Base-by-base conservation (phyloP, 2,329 filamentous ascomycete genomes). In the Fusarium stilboides region DNA sequence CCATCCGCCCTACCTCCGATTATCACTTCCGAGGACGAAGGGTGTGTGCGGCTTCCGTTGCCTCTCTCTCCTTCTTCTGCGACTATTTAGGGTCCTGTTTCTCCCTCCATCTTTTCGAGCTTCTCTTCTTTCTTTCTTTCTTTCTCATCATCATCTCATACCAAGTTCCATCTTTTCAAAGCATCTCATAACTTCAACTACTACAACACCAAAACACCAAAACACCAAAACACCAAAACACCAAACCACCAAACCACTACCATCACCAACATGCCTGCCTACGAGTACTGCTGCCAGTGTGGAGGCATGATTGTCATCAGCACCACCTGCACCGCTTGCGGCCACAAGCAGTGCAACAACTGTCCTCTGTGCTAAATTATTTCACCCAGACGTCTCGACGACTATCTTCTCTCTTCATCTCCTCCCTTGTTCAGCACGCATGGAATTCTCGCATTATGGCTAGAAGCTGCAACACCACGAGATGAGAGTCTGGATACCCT, bases 271-370 rank as follows among this genome's bases (percentile, higher is more conserved):
- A 84, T 84, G 82, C 79, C 82, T 75, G 78, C 80, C 72, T 83
- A 82, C 71, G 82, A 83, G 71, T 85, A 85, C 79, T 87, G 85
- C 83, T 87, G 85, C 82, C 77, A 85, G 74, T 87, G 85, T 79
- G 83, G 83, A 71, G 78, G 81, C 78, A 84, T 87, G 79, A 85
- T 87, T 71, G 85, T 87, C 80, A 87, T 87, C 79, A 87, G 84
- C 83, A 85, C 79, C 76, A 83, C 80, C 53, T 87, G 85, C 81
- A 80, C 77, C 64, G 79, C 80, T 73, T 87, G 85, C 75, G 79
- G 80, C 52, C 85, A 87, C 79, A 77, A 80, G 69, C 82, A 86
- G 74, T 87, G 85, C 82, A 74, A 69, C 62, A 76, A 82, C 61
- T 87, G 85, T 77, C 75, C 80, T 50, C 67, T 73, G 60, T 79